A percentile compares a stretch with the other conserved stretches of the same genome.
Evolutionary conservation across 495 filamentous ascomycete genomes (phyloP).

Genomic region (Gamarada debralockiae): DNA sequence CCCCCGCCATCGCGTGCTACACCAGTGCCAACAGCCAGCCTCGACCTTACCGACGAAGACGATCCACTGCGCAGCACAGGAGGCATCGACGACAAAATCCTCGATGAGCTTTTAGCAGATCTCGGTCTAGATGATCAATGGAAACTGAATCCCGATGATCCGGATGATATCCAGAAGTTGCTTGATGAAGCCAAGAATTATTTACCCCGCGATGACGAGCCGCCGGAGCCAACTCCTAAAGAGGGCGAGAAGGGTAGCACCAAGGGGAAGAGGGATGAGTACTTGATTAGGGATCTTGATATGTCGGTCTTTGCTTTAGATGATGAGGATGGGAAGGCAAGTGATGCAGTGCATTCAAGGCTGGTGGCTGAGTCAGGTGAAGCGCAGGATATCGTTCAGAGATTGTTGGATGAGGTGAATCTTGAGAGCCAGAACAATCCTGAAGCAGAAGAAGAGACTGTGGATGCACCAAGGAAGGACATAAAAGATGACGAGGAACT

Average conservation of each 20-base stretch:
- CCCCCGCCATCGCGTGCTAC: background rate
- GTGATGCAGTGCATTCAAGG: background rate
- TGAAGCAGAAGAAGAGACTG: background rate
- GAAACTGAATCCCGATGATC: conserved; percentile 26
- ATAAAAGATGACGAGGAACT: conserved; percentile 5
- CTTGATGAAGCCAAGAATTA: conserved; percentile 26
- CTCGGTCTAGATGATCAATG: conserved; percentile 33
- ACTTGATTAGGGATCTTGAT: conserved; percentile 20
- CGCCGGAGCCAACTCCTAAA: background rate
- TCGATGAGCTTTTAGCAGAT: conserved; percentile 36
- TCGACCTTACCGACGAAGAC: background rate
- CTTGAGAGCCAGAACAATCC: conserved; percentile 10
- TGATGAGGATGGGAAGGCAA: conserved; percentile 11
- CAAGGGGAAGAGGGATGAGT: background rate
- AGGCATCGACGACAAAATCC: conserved; percentile 19
- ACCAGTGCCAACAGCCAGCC: background rate
- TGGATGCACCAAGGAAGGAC: background rate
- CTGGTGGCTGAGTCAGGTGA: conserved; percentile 20
- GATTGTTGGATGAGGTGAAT: conserved; percentile 20
- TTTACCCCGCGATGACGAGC: conserved; percentile 10
- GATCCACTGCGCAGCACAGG: conserved; percentile 17
- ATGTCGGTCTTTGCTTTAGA: conserved; percentile 24
- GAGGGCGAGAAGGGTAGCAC: background rate
- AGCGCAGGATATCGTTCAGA: conserved; percentile 20
- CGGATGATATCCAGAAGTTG: conserved; percentile 25